A percentile compares a stretch with the other conserved stretches of the same genome.
These are phyloP conservation scores for Blechomonas ayalai DNA, from an alignment of 208 protist genomes.

Conservation along the genomic window DNA sequence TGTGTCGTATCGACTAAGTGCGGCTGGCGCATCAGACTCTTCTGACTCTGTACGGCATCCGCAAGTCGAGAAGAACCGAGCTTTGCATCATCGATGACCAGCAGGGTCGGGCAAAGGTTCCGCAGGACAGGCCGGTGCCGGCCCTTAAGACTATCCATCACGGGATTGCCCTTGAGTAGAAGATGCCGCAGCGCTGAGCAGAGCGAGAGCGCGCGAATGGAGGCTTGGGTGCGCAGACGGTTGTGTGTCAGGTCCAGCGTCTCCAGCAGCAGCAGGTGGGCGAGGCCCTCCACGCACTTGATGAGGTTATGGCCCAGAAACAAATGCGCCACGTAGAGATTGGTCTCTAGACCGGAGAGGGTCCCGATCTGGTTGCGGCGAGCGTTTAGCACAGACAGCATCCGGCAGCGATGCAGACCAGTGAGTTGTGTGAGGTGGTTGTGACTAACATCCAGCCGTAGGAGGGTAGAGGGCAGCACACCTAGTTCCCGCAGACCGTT, in stretches of 20 bases:
- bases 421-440: constrained; percentile 47
- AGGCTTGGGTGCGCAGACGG: constrained; percentile 30
- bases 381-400: constrained; percentile 77
- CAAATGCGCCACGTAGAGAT: constrained; percentile 51
- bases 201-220: constrained; percentile 68
- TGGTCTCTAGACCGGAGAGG: constrained; percentile 45
- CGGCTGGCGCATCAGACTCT: constrained; percentile 20
- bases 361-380: constrained; percentile 42
- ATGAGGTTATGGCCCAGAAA: constrained; percentile 82
- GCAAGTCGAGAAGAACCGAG: constrained; percentile 38
- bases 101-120: constrained; percentile 75
- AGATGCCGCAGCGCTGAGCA: constrained; percentile 52
- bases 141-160: constrained; percentile 26
- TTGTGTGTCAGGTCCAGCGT: constrained; percentile 84
- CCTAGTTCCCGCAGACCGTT: constrained; percentile 46
- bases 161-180: constrained; percentile 67
- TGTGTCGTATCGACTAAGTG: constrained; percentile 10
- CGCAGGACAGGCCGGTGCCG: constrained; percentile 46
- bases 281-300: constrained; percentile 44
- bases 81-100: constrained; percentile 55
- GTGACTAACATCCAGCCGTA: constrained; percentile 75
- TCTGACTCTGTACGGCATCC: constrained; percentile 19
- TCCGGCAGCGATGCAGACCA: constrained; percentile 53
- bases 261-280: constrained; percentile 73
- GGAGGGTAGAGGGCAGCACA: constrained; percentile 50